These are phyloP conservation scores for Trichoderma erinaceum DNA, from an alignment of 495 filamentous ascomycete genomes.

Conservation along the genomic window DNA sequence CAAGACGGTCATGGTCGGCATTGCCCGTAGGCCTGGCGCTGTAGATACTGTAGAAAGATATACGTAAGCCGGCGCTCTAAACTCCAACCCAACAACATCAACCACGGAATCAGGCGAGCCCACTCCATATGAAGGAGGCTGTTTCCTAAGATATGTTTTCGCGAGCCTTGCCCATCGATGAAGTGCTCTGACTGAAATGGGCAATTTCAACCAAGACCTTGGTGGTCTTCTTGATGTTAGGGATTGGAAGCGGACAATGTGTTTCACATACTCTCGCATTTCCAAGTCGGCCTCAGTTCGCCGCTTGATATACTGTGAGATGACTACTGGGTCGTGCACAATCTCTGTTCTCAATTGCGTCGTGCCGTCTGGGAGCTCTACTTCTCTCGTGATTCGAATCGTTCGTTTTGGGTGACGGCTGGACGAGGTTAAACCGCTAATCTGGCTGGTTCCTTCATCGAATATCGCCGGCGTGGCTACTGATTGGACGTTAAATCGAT, in stretches of 20 bases:
- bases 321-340: conserved; percentile 67
- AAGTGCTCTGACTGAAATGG: not conserved
- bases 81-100: conserved; percentile 3
- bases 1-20: conserved; percentile 47
- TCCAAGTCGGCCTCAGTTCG: conserved; percentile 53
- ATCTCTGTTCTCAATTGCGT: conserved; percentile 52
- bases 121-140: not conserved
- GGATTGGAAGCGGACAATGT: conserved; percentile 3
- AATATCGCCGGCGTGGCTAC: conserved; percentile 36
- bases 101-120: conserved; percentile 5
- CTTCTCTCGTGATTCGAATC: conserved; percentile 65
- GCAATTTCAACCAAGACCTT: not conserved
- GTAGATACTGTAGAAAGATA: conserved; percentile 36
- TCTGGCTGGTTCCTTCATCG: conserved; percentile 82
- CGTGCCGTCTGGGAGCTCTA: conserved; percentile 57
- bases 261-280: conserved; percentile 53
- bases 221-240: not conserved
- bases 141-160: not conserved
- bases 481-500: conserved; percentile 48
- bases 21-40: conserved; percentile 62
- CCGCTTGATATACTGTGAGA: conserved; percentile 55
- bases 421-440: conserved; percentile 67
- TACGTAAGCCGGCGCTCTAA: conserved; percentile 22
- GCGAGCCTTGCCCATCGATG: not conserved
- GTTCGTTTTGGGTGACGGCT: conserved; percentile 63